Evolutionary conservation across 805 yeast species (phyloP).

Genomic region (Wickerhamomyces tratensis): DNA sequence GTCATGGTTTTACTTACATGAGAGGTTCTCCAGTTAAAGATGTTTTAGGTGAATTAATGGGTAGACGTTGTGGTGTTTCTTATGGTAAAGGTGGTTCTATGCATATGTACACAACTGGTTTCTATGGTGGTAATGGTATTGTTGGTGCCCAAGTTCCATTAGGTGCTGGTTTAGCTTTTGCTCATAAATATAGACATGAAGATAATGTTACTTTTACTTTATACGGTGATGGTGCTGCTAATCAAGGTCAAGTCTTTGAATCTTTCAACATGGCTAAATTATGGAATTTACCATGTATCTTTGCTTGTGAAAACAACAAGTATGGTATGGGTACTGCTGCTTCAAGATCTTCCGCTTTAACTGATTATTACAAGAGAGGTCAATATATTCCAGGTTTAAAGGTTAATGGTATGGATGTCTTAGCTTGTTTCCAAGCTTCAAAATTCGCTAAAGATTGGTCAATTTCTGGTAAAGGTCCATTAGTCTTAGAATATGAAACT

Average conservation of each 20-base stretch:
- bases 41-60: slow-evolving; percentile 94
- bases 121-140: slow-evolving; percentile 99
- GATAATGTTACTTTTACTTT: slow-evolving; percentile 74
- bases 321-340: slow-evolving; percentile 99
- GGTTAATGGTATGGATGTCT: slow-evolving; percentile 97
- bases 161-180: slow-evolving; percentile 97
- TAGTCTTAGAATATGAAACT: slow-evolving; percentile 94
- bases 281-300: slow-evolving; percentile 92
- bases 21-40: slow-evolving; percentile 89
- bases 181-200: slow-evolving; percentile 88
- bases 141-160: slow-evolving; percentile 99
- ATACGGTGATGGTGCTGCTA: slow-evolving; percentile 99
- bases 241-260: slow-evolving; percentile 99
- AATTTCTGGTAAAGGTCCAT: slow-evolving; percentile 88
- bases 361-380: slow-evolving; percentile 97
- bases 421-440: slow-evolving; percentile 93
- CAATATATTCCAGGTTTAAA: slow-evolving; percentile 98
- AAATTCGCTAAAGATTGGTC: slow-evolving; percentile 97
- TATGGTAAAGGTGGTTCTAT: slow-evolving; percentile 99
- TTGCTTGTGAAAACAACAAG: slow-evolving; percentile 97
- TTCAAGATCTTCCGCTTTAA: slow-evolving; percentile 90
- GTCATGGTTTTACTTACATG: slow-evolving; percentile 97
- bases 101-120: slow-evolving; percentile 95
- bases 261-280: slow-evolving; percentile 98
- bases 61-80: slow-evolving; percentile 90